These are phyloP conservation scores for Aspergillus carbonarius DNA, from an alignment of 2,329 filamentous ascomycete genomes.

Conservation along the genomic window DNA sequence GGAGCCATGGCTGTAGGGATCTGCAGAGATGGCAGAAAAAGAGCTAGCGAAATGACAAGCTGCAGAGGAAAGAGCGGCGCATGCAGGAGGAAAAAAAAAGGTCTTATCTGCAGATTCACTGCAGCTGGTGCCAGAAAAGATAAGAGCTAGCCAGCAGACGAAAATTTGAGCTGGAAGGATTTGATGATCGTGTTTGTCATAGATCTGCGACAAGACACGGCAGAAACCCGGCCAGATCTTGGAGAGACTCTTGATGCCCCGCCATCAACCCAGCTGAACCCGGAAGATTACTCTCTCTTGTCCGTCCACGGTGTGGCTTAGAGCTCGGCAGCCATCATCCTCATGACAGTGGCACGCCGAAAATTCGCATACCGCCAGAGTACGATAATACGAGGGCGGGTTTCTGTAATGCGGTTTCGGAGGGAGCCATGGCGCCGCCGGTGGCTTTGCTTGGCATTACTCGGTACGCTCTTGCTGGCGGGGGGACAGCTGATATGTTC, in stretches of 20 bases:
- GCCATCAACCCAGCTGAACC: constrained; percentile 4
- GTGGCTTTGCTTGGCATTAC: neutral
- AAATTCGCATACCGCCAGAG: neutral
- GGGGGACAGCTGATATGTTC: neutral
- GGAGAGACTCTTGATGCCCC: neutral
- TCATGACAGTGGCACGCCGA: neutral
- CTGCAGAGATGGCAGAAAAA: constrained; percentile 6
- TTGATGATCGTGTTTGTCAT: neutral
- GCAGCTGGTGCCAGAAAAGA: neutral
- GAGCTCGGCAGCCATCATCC: neutral
- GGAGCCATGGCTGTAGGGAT: constrained; percentile 18
- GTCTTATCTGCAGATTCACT: neutral
- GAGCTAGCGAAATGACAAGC: neutral
- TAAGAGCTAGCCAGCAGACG: neutral
- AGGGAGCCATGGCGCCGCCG: neutral
- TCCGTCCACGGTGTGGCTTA: neutral
- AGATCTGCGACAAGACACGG: neutral
- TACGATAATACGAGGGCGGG: neutral
- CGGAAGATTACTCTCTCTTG: neutral
- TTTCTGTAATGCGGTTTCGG: neutral
- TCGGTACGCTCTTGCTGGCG: neutral
- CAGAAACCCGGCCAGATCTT: neutral
- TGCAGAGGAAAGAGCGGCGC: neutral
- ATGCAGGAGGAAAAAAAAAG: constrained; percentile 4
- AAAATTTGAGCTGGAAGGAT: neutral